A percentile compares a stretch with the other conserved stretches of the same genome.
phyloP scores from a whole-genome alignment of 192 early-diverging fungal species.

The Coemansia sp. region DNA sequence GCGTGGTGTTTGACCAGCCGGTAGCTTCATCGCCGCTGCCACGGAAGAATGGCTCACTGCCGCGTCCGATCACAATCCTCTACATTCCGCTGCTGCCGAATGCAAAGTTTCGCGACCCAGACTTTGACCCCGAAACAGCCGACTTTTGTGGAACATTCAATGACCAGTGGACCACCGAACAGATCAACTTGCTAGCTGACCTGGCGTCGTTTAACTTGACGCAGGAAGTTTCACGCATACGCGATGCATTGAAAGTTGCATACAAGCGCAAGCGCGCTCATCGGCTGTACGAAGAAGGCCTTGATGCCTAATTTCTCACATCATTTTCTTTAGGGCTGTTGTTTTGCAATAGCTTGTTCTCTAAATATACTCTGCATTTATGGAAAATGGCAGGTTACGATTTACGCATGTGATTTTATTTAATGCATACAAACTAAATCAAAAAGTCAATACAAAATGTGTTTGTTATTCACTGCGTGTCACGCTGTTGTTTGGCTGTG shows the following conservation, averaged over 20 bases:
- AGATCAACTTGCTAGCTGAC: conserved; percentile 61
- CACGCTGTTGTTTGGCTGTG: too few species aligned
- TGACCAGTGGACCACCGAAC: conserved; percentile 64
- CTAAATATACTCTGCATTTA: too few species aligned
- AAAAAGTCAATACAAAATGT: too few species aligned
- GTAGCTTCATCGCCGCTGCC: conserved; percentile 27
- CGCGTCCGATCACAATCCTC: conserved; percentile 43
- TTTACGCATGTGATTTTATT: too few species aligned
- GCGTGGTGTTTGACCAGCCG: conserved; percentile 54
- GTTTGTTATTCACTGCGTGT: too few species aligned
- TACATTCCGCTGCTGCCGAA: conserved; percentile 72
- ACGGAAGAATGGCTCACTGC: background rate
- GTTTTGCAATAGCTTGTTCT: too few species aligned
- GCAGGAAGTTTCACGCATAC: conserved; percentile 57
- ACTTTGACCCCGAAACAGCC: conserved; percentile 65
- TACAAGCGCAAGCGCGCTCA: conserved; percentile 56
- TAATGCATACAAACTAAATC: too few species aligned
- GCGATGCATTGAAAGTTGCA: conserved; percentile 40
- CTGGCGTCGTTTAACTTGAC: conserved; percentile 59
- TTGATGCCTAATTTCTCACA: background rate
- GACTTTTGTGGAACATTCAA: conserved; percentile 70
- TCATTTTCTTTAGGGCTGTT: too few species aligned
- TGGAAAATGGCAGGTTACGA: too few species aligned
- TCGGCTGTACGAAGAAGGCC: conserved; percentile 20
- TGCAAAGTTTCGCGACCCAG: conserved; percentile 49